A percentile compares a stretch with the other conserved stretches of the same genome.
phyloP scores from a whole-genome alignment of 352 stramenopile species.

The Phytophthora palmivora region DNA sequence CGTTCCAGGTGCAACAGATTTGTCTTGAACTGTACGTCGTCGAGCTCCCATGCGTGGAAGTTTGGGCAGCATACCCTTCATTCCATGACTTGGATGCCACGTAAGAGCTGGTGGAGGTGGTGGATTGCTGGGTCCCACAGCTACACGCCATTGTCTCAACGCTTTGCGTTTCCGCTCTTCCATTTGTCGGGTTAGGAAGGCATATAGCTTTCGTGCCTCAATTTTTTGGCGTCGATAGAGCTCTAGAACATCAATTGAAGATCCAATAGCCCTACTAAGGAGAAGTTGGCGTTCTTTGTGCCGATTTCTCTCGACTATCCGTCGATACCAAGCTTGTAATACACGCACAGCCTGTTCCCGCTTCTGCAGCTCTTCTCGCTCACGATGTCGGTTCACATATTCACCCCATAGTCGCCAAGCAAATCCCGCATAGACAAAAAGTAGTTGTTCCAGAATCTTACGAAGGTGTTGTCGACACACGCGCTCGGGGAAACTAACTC shows the following conservation, averaged over 20 bases:
- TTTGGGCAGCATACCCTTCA: conserved; percentile 56
- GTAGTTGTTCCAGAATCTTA: conserved; percentile 61
- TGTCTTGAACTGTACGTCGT: conserved; percentile 27
- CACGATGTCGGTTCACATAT: conserved; percentile 48
- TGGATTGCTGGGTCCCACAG: conserved; percentile 25
- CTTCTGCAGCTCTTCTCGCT: conserved; percentile 38
- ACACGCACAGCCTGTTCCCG: conserved; percentile 27
- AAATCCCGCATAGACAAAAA: conserved; percentile 70
- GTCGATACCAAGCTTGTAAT: conserved; percentile 58
- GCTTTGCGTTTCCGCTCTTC: conserved; percentile 31
- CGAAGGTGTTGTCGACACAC: conserved; percentile 50
- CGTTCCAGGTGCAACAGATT: conserved; percentile 35
- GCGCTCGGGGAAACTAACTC: conserved; percentile 51
- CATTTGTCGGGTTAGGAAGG: conserved; percentile 46
- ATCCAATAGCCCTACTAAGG: conserved; percentile 15
- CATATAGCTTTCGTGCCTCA: conserved; percentile 54
- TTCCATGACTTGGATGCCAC: conserved; percentile 80
- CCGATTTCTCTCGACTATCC: conserved; percentile 20
- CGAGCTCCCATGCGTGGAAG: conserved; percentile 48
- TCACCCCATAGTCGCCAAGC: conserved; percentile 61
- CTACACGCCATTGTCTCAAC: conserved; percentile 41
- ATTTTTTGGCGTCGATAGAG: conserved; percentile 51
- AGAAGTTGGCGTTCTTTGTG: conserved; percentile 23
- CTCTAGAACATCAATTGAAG: conserved; percentile 51
- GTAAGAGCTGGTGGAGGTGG: conserved; percentile 21